Conservation (phyloP, 176 grass and related monocot species). For the Themeda triandra region DNA sequence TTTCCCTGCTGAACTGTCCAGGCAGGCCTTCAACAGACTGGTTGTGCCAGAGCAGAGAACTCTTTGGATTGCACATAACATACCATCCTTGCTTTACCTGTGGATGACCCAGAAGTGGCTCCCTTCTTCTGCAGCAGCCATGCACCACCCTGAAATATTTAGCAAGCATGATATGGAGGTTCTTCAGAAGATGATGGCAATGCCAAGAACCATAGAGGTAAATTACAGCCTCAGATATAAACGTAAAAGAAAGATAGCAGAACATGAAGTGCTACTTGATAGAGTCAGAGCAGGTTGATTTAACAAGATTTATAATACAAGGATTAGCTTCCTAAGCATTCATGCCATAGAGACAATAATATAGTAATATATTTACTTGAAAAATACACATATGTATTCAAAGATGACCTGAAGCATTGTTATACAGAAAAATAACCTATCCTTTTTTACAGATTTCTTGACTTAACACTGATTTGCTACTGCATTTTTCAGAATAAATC, state of each 20-base stretch:
- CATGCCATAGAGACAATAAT: constrained; percentile 10
- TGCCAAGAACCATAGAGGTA: constrained; percentile 38
- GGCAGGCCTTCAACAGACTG: constrained; percentile 50
- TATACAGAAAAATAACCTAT: neutral
- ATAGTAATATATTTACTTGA: neutral
- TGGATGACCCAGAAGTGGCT: constrained; percentile 85
- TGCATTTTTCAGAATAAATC: constrained; percentile 59
- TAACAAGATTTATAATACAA: neutral
- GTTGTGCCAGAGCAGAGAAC: constrained; percentile 57
- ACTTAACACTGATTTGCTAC: neutral
- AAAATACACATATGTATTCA: neutral
- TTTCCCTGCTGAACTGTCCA: constrained; percentile 58
- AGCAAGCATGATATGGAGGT: constrained; percentile 56
- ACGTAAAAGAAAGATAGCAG: neutral
- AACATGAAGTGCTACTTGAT: neutral
- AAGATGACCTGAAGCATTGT: neutral
- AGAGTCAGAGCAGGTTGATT: neutral
- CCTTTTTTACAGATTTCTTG: neutral
- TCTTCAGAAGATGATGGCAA: constrained; percentile 54
- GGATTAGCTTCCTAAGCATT: neutral
- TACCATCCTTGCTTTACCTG: constrained; percentile 64
- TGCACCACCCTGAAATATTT: constrained; percentile 56
- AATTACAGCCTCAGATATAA: constrained; percentile 3
- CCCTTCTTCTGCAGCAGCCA: constrained; percentile 50
- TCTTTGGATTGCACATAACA: constrained; percentile 63